Conservation (phyloP, 2,329 filamentous ascomycete genomes). For the Corniculantispora saksenae region DNA sequence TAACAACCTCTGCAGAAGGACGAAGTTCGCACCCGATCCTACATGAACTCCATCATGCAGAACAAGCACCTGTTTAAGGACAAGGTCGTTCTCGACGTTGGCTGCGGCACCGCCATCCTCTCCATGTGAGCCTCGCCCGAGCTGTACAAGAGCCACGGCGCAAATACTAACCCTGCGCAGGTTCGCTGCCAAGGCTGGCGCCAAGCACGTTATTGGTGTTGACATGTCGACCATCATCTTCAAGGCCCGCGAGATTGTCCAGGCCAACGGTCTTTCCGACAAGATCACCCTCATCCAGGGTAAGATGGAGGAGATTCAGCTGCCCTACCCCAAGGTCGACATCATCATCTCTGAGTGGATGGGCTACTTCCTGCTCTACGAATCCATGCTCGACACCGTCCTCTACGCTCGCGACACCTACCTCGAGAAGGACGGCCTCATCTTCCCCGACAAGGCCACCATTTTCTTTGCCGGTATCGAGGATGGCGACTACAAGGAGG, state of each 20-base stretch:
- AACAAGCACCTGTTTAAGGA: slow-evolving; percentile 91
- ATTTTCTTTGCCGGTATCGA: slow-evolving; percentile 97
- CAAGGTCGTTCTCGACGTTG: slow-evolving; percentile 88
- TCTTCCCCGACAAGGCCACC: slow-evolving; percentile 98
- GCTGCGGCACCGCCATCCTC: slow-evolving; percentile 95
- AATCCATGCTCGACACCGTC: slow-evolving; percentile 98
- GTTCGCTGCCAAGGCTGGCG: slow-evolving; percentile 95
- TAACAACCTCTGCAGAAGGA: slow-evolving; percentile 71
- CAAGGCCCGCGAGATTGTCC: slow-evolving; percentile 95
- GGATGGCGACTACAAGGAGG: slow-evolving; percentile 98
- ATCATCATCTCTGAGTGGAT: slow-evolving; percentile 99
- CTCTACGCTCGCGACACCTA: slow-evolving; percentile 95
- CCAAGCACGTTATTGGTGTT: slow-evolving; percentile 97
- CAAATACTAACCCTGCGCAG: slow-evolving; percentile 48
- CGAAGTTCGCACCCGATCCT: slow-evolving; percentile 93
- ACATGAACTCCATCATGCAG: slow-evolving; percentile 96
- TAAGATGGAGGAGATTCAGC: slow-evolving; percentile 98
- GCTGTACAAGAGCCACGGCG: neutral
- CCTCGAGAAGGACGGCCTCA: slow-evolving; percentile 80
- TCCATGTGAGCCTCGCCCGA: slow-evolving; percentile 75
- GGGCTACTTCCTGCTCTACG: slow-evolving; percentile 98
- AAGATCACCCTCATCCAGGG: slow-evolving; percentile 98
- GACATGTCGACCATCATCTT: slow-evolving; percentile 99
- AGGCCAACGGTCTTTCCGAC: slow-evolving; percentile 84
- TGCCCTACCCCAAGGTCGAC: slow-evolving; percentile 94